Evolutionary conservation across 2,329 filamentous ascomycete species (phyloP).

Genomic region (Exophiala lecanii-corni): DNA sequence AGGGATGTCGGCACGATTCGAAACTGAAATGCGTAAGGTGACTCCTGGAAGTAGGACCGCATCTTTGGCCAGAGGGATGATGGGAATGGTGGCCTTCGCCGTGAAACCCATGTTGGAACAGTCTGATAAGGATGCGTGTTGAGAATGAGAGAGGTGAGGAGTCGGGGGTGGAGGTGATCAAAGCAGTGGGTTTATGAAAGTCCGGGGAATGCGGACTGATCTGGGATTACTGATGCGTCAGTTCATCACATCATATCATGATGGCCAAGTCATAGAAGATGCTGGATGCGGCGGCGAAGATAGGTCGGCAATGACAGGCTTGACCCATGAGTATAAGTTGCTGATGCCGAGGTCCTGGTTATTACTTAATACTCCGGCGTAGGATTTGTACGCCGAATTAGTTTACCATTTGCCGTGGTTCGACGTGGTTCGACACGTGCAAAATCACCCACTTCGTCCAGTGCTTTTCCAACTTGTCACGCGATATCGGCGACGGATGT

Average conservation of each 20-base stretch:
- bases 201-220: slow-evolving; percentile 2
- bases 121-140: neutral
- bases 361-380: no score
- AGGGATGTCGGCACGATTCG: slow-evolving; percentile 79
- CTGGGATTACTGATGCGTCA: slow-evolving; percentile 12
- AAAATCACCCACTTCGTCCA: no score
- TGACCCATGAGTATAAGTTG: no score
- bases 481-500: no score
- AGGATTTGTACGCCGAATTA: no score
- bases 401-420: no score
- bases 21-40: slow-evolving; percentile 76
- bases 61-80: slow-evolving; percentile 77
- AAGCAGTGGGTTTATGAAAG: slow-evolving; percentile 10
- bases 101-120: slow-evolving; percentile 25
- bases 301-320: neutral
- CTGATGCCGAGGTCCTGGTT: slow-evolving; percentile 12
- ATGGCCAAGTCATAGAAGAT: slow-evolving; percentile 14
- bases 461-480: no score
- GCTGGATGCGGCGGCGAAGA: slow-evolving; percentile 13
- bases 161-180: slow-evolving; percentile 2
- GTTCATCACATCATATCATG: neutral
- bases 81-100: slow-evolving; percentile 53
- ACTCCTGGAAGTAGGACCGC: slow-evolving; percentile 81
- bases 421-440: no score
- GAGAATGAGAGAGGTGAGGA: neutral